phyloP scores from a whole-genome alignment of 805 yeast species.

The Pichia cephalocereana region DNA sequence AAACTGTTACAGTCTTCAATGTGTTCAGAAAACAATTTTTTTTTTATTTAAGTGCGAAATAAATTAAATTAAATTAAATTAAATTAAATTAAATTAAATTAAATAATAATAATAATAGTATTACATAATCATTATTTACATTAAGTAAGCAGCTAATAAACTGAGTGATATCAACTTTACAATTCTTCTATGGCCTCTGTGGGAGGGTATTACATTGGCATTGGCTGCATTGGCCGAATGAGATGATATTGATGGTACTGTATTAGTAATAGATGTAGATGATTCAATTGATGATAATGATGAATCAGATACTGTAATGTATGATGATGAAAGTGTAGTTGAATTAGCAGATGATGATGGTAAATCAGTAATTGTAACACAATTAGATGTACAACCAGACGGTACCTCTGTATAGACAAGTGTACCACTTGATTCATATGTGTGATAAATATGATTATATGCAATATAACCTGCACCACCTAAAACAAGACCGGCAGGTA shows the following conservation, averaged over 20 bases:
- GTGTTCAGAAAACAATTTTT: too few species aligned
- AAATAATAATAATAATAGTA: too few species aligned
- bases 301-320: neutral
- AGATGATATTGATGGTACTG: neutral
- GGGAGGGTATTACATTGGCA: neutral
- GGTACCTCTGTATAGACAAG: conserved; percentile 9
- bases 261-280: neutral
- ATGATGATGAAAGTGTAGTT: neutral
- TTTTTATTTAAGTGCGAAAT: too few species aligned
- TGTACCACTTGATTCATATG: conserved; percentile 6
- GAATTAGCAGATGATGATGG: neutral
- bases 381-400: conserved; percentile 1
- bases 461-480: conserved; percentile 4
- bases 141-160: neutral
- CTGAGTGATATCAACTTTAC: neutral
- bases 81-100: too few species aligned
- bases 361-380: neutral
- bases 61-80: too few species aligned
- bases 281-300: neutral
- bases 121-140: too few species aligned
- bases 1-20: too few species aligned
- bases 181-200: neutral
- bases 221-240: neutral
- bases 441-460: conserved; percentile 8
- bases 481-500: conserved; percentile 8